Base-by-base conservation (phyloP, 441 rosid genomes). In the Populus tomentosa region DNA sequence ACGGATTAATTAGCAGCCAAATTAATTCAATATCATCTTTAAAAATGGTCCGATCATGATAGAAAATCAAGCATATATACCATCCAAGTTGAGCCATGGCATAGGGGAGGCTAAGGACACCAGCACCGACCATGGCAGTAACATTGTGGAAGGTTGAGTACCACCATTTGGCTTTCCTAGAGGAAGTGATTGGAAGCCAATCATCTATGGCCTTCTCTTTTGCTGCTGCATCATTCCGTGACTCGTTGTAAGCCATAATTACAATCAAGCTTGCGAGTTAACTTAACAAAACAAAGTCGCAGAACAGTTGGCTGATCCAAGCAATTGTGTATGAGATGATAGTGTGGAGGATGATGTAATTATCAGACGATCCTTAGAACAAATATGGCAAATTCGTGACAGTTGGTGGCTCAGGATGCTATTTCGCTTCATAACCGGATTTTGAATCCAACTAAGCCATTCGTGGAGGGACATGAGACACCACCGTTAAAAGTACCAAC, bases 71-170 rank as follows among this genome's bases (percentile, higher is more conserved):
- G 40, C 11, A 46, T 28, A 59, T 14, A 3, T 89, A 90, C 97
- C 97, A 91, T 83, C 97, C 97, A 23, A 94, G 92, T 70, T 86
- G 78, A 23, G 97, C 70, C 97, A 92, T 83, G 79, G 97, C 32
- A 30, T 30, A 30, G 32, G 32, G 32, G 32, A 30, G 32, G 32
- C 32, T 30, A 30, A 30, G 32, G 32, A 30, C 32, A 30, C 32
- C 32, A 30, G 32, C 32, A 30, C 32, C 32, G 4, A 30, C 32
- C 32, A 30, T 30, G 32, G 32, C 32, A 30, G 32, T 30, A 30
- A 30, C 32, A 30, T 30, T 30, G 32, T 30, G 32, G 32, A 30
- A 30, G 32, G 32, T 30, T 30, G 32, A 30, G 32, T 3, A 30
- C 32, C 32, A 30, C 32, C 32, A 30, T 30, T 30, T 30, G 32